A percentile compares a stretch with the other conserved stretches of the same genome.
phyloP scores from a whole-genome alignment of 345 rosid genomes.

The Stellera chamaejasme region DNA sequence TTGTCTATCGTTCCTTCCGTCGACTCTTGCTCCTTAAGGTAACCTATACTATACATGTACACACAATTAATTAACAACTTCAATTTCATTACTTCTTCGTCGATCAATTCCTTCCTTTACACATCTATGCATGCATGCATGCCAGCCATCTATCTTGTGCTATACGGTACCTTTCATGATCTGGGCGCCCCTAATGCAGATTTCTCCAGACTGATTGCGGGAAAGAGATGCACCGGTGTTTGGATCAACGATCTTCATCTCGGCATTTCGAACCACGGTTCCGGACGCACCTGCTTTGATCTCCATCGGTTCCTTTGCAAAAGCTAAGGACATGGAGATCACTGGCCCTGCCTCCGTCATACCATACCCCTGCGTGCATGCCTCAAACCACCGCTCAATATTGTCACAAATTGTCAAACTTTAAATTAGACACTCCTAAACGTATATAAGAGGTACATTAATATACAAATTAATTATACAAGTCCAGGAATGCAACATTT shows the following conservation, averaged over 20 bases:
- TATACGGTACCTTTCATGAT: constrained; percentile 78
- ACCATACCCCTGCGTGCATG: constrained; percentile 54
- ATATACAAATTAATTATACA: no score
- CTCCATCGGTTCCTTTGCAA: constrained; percentile 44
- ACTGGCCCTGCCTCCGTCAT: constrained; percentile 76
- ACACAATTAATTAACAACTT: no score
- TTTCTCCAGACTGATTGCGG: constrained; percentile 46
- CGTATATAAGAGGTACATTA: no score
- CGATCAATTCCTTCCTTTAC: no score
- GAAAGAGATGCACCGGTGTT: constrained; percentile 39
- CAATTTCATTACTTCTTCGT: no score
- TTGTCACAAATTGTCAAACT: no score
- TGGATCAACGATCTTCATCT: constrained; percentile 59
- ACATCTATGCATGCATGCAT: no score
- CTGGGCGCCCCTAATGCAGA: constrained; percentile 53
- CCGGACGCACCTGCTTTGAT: constrained; percentile 58
- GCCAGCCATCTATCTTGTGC: no score
- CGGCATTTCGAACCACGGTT: constrained; percentile 51
- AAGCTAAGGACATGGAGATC: constrained; percentile 45
- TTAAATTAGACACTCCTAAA: no score
- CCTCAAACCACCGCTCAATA: no score
- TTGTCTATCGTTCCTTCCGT: constrained; percentile 45
- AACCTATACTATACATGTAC: no score
- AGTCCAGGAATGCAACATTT: no score
- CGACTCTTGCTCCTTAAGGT: constrained; percentile 47